A percentile compares a stretch with the other conserved stretches of the same genome.
Evolutionary conservation across 805 yeast genomes (phyloP).

Genomic region (Lipomyces spencermartinsiae): DNA sequence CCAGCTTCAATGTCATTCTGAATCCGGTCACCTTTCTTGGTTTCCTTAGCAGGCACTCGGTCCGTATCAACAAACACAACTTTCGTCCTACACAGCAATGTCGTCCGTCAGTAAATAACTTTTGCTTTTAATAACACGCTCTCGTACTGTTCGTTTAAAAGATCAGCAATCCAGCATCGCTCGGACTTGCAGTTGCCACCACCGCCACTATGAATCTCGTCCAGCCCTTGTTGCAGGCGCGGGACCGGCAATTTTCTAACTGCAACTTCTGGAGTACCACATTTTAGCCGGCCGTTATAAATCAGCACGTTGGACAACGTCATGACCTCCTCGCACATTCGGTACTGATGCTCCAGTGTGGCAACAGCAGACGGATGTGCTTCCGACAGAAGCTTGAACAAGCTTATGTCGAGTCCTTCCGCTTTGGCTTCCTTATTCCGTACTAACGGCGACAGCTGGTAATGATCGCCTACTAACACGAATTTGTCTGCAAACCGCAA

Average conservation of each 20-base stretch:
- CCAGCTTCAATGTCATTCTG: constrained; percentile 77
- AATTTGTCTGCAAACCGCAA: constrained; percentile 76
- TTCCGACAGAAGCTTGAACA: constrained; percentile 78
- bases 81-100: constrained; percentile 40
- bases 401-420: constrained; percentile 72
- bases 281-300: constrained; percentile 74
- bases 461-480: constrained; percentile 95
- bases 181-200: constrained; percentile 6
- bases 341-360: constrained; percentile 79
- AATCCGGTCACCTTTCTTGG: constrained; percentile 65
- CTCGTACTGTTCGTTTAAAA: constrained; percentile 57
- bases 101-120: constrained; percentile 11
- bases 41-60: constrained; percentile 62
- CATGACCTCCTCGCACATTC: constrained; percentile 94
- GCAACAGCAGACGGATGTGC: constrained; percentile 75
- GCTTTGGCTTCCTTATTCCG: constrained; percentile 66
- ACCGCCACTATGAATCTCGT: constrained; percentile 1
- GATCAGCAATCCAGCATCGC: constrained; percentile 60
- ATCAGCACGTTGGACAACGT: constrained; percentile 76
- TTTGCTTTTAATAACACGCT: constrained; percentile 14
- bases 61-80: constrained; percentile 88
- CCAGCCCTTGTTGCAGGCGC: constrained; percentile 37
- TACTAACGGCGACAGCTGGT: constrained; percentile 89
- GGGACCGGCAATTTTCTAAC: constrained; percentile 62
- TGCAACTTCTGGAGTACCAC: constrained; percentile 74